Percentiles rank a stretch among this genome's conserved stretches.
Conservation (phyloP, 2,329 filamentous ascomycete species). For the Pyrenophora tritici-repentis region DNA sequence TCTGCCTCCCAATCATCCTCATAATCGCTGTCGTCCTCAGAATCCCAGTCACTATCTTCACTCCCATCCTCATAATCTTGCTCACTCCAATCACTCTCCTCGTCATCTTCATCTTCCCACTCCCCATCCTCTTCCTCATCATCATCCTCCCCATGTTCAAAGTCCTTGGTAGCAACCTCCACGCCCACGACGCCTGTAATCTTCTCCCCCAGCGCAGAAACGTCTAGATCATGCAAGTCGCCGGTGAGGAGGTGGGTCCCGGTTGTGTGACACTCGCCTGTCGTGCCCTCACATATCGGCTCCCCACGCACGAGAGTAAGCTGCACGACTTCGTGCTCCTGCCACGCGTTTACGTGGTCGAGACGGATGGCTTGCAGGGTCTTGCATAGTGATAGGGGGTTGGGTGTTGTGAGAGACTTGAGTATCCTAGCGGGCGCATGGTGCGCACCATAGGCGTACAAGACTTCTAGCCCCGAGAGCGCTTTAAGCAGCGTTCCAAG, state of each 20-base stretch:
- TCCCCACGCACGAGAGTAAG: neutral
- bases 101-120: constrained; percentile 1
- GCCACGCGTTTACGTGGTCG: constrained; percentile 3
- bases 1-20: constrained; percentile 17
- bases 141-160: neutral
- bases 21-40: constrained; percentile 13
- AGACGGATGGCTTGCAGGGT: constrained; percentile 1
- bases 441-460: neutral
- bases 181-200: constrained; percentile 1
- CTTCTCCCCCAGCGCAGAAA: neutral
- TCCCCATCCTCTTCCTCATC: constrained; percentile 5
- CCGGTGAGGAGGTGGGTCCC: constrained; percentile 1
- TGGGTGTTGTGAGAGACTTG: neutral
- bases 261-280: neutral
- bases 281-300: no score
- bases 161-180: constrained; percentile 1
- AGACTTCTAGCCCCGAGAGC: neutral
- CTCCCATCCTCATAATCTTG: constrained; percentile 13
- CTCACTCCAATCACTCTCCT: constrained; percentile 9
- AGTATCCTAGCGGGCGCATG: neutral
- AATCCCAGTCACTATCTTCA: constrained; percentile 13
- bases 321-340: constrained; percentile 4
- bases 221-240: neutral
- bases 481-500: constrained; percentile 1
- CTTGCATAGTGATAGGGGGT: constrained; percentile 3